phyloP scores from a whole-genome alignment of 495 filamentous ascomycete species.

The Penicillium cosmopolitanum region DNA sequence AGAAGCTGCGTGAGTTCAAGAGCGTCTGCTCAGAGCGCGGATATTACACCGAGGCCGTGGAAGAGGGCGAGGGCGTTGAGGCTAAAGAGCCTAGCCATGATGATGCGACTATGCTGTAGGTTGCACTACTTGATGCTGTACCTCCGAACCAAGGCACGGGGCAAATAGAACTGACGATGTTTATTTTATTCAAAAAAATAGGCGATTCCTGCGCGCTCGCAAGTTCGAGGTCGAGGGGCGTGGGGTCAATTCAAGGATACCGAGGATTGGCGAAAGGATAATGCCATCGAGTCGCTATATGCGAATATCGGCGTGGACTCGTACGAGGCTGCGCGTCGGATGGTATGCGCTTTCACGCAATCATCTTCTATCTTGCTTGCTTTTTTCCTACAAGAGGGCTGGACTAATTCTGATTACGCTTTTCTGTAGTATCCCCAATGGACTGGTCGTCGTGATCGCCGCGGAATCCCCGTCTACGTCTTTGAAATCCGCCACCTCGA shows the following conservation, averaged over 20 bases:
- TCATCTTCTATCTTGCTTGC: background rate
- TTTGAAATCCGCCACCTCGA: conserved; percentile 84
- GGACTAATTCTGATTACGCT: background rate
- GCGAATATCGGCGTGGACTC: conserved; percentile 79
- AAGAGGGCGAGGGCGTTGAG: conserved; percentile 34
- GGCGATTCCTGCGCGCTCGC: conserved; percentile 79
- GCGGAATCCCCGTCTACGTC: conserved; percentile 87
- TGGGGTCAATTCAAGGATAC: conserved; percentile 86
- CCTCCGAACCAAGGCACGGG: background rate
- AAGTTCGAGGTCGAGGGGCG: conserved; percentile 71
- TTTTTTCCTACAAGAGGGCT: background rate
- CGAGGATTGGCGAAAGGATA: conserved; percentile 82
- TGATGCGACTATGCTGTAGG: conserved; percentile 81
- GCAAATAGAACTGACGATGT: conserved; percentile 5
- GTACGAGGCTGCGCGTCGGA: conserved; percentile 74
- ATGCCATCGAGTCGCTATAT: conserved; percentile 73
- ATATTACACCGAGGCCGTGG: conserved; percentile 60
- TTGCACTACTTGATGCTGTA: conserved; percentile 16
- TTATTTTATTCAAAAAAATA: conserved; percentile 40
- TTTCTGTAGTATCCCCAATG: conserved; percentile 81
- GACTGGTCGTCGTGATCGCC: conserved; percentile 83
- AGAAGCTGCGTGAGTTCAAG: conserved; percentile 70
- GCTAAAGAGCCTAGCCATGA: conserved; percentile 63
- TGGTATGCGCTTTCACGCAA: conserved; percentile 51
- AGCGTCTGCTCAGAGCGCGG: conserved; percentile 61